Base-by-base conservation (phyloP, 768 basidiomycete species). In the Rhodotorula sphaerocarpa region DNA sequence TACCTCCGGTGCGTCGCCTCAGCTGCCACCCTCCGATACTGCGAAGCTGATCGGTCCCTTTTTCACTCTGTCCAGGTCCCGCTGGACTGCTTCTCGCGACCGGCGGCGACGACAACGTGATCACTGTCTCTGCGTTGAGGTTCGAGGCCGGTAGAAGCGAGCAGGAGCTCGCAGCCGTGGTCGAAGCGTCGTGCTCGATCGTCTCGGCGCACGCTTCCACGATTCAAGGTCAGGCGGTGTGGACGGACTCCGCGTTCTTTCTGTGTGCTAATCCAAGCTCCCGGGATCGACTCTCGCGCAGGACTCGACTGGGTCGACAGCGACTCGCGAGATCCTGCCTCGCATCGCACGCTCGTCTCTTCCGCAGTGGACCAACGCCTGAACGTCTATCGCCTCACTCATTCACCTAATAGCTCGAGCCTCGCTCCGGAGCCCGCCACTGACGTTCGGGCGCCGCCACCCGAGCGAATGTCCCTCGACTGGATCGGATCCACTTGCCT, bases 341-440 rank as follows among this genome's bases (percentile, higher is more conserved):
- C 52, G 11, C 39, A 11, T n/a, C 16, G 21, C 28, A n/a, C 48
- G 4, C 36, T 61, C 39, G 59, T 39, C n/a, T 61, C 59, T 11
- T 61, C 59, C 14, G 54, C 59, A 10, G 59, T 55, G 30, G 59
- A 61, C 20, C 59, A 61, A 30, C 52, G 59, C 9, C 52, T 61
- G 36, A 61, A 61, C 53, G 3, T 61, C 10, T 61, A 48, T 41
- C 0, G 52, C 3, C 18, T 47, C 28, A 16, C 43, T 7, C 3
- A 5, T 6, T 36, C 46, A 6, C 12, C n/a, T 6, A 12, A 11
- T 10, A 25, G 31, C 12, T 1, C 9, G 27, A 1, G 3, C 9
- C 14, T 47, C 21, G 33, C 50, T 34, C 33, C n/a, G n/a, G n/a
- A n/a, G n/a, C n/a, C n/a, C n/a, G n/a, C n/a, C n/a, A n/a, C n/a